Evolutionary conservation across 2,329 filamentous ascomycete genomes (phyloP).

Genomic region (Ciborinia camelliae): DNA sequence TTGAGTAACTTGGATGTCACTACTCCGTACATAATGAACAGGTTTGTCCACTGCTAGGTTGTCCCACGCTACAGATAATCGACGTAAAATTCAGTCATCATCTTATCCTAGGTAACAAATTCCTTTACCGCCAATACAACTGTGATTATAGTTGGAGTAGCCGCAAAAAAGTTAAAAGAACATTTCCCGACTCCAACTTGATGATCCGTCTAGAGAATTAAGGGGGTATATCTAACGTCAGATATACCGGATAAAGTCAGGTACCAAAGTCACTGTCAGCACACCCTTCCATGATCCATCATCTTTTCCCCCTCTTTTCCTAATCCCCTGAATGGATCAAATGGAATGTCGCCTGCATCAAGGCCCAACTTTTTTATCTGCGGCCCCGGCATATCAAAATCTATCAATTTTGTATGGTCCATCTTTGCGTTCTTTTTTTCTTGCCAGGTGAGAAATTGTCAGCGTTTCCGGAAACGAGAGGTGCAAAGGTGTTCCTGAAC

Average conservation of each 20-base stretch:
- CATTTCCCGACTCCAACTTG: not conserved
- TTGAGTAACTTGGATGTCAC: slow-evolving; percentile 17
- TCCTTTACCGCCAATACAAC: slow-evolving; percentile 14
- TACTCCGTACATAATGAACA: too few relatives aligned
- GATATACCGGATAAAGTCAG: slow-evolving; percentile 1
- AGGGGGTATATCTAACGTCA: slow-evolving; percentile 5
- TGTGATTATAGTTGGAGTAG: not conserved
- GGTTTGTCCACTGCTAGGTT: slow-evolving; percentile 1
- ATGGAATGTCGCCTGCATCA: slow-evolving; percentile 13
- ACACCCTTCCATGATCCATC: not conserved
- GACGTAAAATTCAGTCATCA: slow-evolving; percentile 4
- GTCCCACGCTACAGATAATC: not conserved
- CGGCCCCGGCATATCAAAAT: slow-evolving; percentile 8
- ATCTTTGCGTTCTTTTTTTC: not conserved
- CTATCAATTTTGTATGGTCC: not conserved
- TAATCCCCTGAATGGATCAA: slow-evolving; percentile 9
- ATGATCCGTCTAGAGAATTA: not conserved
- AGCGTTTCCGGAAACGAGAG: slow-evolving; percentile 6
- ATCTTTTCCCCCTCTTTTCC: not conserved
- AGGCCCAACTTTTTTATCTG: not conserved
- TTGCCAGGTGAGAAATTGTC: not conserved
- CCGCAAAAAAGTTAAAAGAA: slow-evolving; percentile 2
- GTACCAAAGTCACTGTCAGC: slow-evolving; percentile 1
- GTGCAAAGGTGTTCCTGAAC: slow-evolving; percentile 11
- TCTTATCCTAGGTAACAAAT: not conserved